phyloP scores from a whole-genome alignment of 2,329 filamentous ascomycete genomes.

The Anisogramma anomala region DNA sequence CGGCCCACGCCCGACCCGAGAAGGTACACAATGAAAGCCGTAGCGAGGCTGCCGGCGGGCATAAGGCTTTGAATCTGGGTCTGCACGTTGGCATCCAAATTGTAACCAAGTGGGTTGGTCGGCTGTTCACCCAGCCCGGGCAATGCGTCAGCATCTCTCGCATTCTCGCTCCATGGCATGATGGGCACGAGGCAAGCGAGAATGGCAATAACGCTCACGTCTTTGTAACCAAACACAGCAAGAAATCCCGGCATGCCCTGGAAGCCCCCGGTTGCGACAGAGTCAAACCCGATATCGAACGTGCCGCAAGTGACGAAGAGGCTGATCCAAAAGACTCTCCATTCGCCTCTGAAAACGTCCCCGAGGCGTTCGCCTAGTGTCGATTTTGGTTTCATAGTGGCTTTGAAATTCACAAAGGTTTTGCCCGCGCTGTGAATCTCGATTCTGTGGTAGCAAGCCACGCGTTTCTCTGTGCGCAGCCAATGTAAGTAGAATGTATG shows the following conservation, averaged over 20 bases:
- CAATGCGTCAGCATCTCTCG: too few relatives aligned
- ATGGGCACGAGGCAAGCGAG: too few relatives aligned
- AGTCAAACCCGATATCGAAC: not conserved
- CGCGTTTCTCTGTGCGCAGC: too few relatives aligned
- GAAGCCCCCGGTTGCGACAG: not conserved
- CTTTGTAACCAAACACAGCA: not conserved
- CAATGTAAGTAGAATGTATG: too few relatives aligned
- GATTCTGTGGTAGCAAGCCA: too few relatives aligned
- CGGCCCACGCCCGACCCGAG: not conserved
- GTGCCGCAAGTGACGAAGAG: not conserved
- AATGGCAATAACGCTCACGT: not conserved
- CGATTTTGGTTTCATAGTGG: too few relatives aligned
- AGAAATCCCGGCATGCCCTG: not conserved
- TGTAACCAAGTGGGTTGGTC: not conserved
- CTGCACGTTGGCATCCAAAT: not conserved
- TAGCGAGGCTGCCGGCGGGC: not conserved
- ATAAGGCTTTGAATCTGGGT: not conserved
- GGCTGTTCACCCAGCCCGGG: not conserved
- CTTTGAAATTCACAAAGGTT: too few relatives aligned
- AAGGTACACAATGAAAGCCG: not conserved
- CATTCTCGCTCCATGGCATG: too few relatives aligned
- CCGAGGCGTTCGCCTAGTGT: too few relatives aligned
- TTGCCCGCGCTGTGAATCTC: too few relatives aligned
- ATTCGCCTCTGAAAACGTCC: not conserved
- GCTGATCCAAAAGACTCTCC: not conserved